Evolutionary conservation across 208 protist species (phyloP).

Genomic region (Crithidia acanthocephali): DNA sequence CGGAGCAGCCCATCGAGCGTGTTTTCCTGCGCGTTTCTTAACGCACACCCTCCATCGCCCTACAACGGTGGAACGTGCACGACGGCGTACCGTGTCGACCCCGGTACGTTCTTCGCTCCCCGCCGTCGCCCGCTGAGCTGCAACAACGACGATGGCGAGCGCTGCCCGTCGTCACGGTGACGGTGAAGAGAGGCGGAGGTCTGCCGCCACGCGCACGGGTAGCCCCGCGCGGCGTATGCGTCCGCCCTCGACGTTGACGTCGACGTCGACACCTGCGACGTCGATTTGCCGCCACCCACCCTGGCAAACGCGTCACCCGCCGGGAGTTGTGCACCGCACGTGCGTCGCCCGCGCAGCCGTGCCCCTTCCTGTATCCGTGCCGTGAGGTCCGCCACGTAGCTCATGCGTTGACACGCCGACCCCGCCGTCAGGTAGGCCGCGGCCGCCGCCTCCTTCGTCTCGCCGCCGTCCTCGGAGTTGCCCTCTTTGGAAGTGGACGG

Average conservation of each 20-base stretch:
- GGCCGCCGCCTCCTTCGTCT: not conserved
- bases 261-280: not conserved
- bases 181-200: not conserved
- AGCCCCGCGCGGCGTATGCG: not conserved
- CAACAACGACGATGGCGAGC: not conserved
- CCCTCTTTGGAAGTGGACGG: not conserved
- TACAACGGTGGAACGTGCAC: not conserved
- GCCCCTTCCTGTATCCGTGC: not conserved
- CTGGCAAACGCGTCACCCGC: no score
- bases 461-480: not conserved
- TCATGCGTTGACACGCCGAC: not conserved
- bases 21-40: no score
- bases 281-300: not conserved
- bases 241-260: not conserved
- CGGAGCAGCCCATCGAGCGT: no score
- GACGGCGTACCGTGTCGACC: not conserved
- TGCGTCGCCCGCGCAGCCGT: not conserved
- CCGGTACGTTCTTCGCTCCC: no score
- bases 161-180: not conserved
- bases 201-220: not conserved
- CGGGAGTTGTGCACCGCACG: not conserved
- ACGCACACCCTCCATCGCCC: no score
- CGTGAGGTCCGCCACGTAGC: constrained; percentile 1
- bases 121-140: no score
- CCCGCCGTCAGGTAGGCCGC: not conserved